Base-by-base conservation (phyloP, 495 filamentous ascomycete species). In the Xylaria cubensis region DNA sequence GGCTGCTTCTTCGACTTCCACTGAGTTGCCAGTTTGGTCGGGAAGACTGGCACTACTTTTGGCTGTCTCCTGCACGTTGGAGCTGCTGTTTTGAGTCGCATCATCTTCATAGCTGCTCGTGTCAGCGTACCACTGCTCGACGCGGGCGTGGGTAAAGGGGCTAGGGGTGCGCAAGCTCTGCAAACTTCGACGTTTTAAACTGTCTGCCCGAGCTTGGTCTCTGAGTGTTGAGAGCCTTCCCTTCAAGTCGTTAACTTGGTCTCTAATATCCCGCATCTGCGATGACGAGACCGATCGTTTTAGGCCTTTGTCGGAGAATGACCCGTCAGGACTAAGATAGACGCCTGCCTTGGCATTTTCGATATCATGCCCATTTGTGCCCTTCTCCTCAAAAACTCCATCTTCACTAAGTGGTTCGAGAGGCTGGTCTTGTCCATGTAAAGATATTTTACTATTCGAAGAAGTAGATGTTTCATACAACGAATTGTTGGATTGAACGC, bases 181-280 rank as follows among this genome's bases (percentile, higher is more conserved):
- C 65, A 97, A 77, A 78, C 95, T 97, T 62, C 92, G 89, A 55
- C 96, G 88, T 73, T 92, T 92, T 73, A 97, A 80, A 72, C 87
- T 93, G 75, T 98, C 96, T 72, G 92, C 92, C 62, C 92, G 89
- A 6, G 92, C 91, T 78, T 94, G 92, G 74, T 94, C 89, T 71
- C 95, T 90, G 42, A 99, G 82, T 13, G 86, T 92, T 4, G 95
- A 97, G 26, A 99, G 93, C 74, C 94, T 93, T 64, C 95, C 96
- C 75, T 95, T 94, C 32, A 99, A 84, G 73, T 94, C 94, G 74
- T 95, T 91, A 92, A 98, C 96, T 82, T 99, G 94, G 73, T 95
- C 92, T 65, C 93, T 92, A 19, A 98, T 85, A 77, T 93, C 92
- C 32, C 92, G 88, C 81, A 97, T 94, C 75, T 94, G 92, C 34